Evolutionary conservation across 306 rosid genomes (phyloP).

Genomic region (Alnus rubra): DNA sequence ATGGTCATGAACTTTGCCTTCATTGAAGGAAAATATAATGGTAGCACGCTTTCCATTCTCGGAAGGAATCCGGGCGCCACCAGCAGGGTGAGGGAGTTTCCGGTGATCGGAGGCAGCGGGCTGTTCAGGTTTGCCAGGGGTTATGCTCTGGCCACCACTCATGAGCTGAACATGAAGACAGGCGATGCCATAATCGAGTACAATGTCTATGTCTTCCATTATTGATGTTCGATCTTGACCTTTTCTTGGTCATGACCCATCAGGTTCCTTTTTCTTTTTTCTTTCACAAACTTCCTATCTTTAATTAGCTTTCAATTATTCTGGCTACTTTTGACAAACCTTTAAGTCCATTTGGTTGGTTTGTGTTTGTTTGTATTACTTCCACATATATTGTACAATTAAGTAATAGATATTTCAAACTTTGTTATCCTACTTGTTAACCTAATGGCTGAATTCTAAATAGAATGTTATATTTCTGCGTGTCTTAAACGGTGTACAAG

Average conservation of each 20-base stretch:
- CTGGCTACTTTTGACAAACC: neutral
- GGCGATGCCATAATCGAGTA: slow-evolving; percentile 26
- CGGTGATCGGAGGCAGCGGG: slow-evolving; percentile 35
- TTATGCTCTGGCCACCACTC: slow-evolving; percentile 18
- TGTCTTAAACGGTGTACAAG: no score
- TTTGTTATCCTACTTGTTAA: no score
- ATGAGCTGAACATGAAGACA: neutral
- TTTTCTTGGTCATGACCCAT: neutral
- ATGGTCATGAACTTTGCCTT: slow-evolving; percentile 27
- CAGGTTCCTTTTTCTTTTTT: no score
- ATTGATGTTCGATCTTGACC: neutral
- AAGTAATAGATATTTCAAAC: no score
- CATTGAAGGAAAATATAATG: slow-evolving; percentile 20
- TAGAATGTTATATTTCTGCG: no score
- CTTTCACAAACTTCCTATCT: neutral
- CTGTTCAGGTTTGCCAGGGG: slow-evolving; percentile 34
- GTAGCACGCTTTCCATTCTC: slow-evolving; percentile 16
- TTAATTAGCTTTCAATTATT: neutral
- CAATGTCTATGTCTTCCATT: slow-evolving; percentile 21
- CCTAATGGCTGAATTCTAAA: no score
- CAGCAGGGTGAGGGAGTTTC: slow-evolving; percentile 26
- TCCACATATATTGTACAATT: no score
- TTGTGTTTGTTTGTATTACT: no score
- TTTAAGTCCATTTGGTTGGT: no score
- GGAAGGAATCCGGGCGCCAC: slow-evolving; percentile 16